phyloP scores from a whole-genome alignment of 139 green algal species.

The Volvox reticuliferus region DNA sequence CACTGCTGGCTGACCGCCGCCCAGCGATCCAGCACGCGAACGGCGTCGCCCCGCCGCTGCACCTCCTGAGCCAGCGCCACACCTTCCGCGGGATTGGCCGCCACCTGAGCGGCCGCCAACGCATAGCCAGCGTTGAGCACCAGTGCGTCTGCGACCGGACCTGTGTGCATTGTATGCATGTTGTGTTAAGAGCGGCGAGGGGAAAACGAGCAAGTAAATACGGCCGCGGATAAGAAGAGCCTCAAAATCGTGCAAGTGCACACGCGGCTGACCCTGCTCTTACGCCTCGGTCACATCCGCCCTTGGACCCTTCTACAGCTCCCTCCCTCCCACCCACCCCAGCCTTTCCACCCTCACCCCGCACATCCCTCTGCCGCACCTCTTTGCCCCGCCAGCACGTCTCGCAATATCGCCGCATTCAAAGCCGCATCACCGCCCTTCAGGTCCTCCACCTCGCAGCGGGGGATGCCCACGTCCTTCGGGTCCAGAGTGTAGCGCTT shows the following conservation, averaged over 20 bases:
- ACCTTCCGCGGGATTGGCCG: slow-evolving; percentile 80
- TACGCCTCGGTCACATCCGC: not conserved
- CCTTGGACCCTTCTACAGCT: too few relatives aligned
- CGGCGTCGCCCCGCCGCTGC: slow-evolving; percentile 73
- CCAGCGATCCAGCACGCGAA: slow-evolving; percentile 50
- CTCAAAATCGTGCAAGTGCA: too few relatives aligned
- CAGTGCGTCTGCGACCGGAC: slow-evolving; percentile 93
- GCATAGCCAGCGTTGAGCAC: slow-evolving; percentile 94
- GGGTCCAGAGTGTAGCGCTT: slow-evolving; percentile 78
- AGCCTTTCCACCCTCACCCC: not conserved
- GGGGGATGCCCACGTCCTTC: slow-evolving; percentile 89
- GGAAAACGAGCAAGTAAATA: too few relatives aligned
- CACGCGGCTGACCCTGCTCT: not conserved
- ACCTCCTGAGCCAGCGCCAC: slow-evolving; percentile 90
- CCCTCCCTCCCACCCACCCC: not conserved
- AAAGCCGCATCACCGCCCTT: slow-evolving; percentile 88
- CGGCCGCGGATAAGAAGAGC: too few relatives aligned
- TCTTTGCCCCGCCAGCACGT: slow-evolving; percentile 90
- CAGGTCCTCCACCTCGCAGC: slow-evolving; percentile 94
- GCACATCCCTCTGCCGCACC: slow-evolving; percentile 74
- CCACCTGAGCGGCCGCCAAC: slow-evolving; percentile 85
- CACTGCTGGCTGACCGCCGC: slow-evolving; percentile 54
- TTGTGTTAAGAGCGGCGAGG: too few relatives aligned
- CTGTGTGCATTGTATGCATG: not conserved
- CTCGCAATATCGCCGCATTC: slow-evolving; percentile 92